Percentiles rank a stretch among this genome's conserved stretches.
Evolutionary conservation across 2,329 filamentous ascomycete species (phyloP).

Genomic region (Aspergillus fischeri): DNA sequence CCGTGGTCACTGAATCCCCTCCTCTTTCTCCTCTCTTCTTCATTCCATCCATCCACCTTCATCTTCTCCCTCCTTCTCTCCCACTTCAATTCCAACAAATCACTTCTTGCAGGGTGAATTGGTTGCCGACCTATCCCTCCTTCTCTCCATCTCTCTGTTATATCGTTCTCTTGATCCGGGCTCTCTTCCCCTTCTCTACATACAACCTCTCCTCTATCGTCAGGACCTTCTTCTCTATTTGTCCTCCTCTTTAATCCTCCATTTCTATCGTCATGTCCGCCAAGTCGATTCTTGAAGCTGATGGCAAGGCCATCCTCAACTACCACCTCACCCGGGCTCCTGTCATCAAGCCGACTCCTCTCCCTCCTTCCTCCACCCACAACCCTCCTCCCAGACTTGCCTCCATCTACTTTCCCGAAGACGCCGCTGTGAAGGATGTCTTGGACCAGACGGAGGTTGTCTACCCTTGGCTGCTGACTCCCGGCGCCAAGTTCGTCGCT

Average conservation of each 20-base stretch:
- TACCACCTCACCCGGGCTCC: conserved; percentile 98
- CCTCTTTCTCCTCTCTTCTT: conserved; percentile 7
- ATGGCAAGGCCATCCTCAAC: conserved; percentile 99
- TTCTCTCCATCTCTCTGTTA: conserved; percentile 11
- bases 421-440: conserved; percentile 74
- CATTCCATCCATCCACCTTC: conserved; percentile 3
- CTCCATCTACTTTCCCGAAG: conserved; percentile 87
- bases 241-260: conserved; percentile 10
- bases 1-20: background rate
- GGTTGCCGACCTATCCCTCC: conserved; percentile 1
- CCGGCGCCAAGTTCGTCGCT: conserved; percentile 88
- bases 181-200: conserved; percentile 4
- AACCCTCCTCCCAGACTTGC: conserved; percentile 89
- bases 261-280: conserved; percentile 67
- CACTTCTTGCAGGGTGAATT: background rate
- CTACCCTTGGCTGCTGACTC: conserved; percentile 88
- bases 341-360: conserved; percentile 96
- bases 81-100: conserved; percentile 13
- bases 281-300: conserved; percentile 97
- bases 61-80: conserved; percentile 8
- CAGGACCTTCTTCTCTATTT: too few species aligned
- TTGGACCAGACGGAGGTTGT: conserved; percentile 94
- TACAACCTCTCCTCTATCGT: background rate
- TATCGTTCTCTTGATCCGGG: background rate
- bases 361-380: conserved; percentile 78